Conservation (phyloP, 345 rosid genomes). For the Linum lewisii region DNA sequence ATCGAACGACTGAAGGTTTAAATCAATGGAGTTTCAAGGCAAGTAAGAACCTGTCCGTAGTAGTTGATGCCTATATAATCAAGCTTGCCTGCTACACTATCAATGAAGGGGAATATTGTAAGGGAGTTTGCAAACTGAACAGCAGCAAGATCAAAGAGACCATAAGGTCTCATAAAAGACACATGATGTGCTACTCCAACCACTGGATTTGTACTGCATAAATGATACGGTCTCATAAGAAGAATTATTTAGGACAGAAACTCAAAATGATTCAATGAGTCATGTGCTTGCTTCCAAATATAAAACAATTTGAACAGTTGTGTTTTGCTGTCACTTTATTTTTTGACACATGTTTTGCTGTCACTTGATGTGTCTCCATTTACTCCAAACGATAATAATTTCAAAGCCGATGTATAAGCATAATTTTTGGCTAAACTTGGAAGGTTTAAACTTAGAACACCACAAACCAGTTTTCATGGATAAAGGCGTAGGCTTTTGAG, state of each 20-base stretch:
- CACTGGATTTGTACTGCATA: constrained; percentile 23
- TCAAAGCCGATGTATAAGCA: neutral
- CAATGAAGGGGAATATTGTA: constrained; percentile 64
- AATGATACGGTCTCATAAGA: neutral
- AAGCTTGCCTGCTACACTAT: constrained; percentile 55
- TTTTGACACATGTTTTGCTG: too few relatives aligned
- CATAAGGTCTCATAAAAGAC: constrained; percentile 83
- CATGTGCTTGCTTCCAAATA: neutral
- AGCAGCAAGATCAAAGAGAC: constrained; percentile 78
- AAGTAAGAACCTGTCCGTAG: constrained; percentile 70
- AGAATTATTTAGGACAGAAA: neutral
- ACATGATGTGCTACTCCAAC: constrained; percentile 95
- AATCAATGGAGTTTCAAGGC: neutral
- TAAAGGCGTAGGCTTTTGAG: constrained; percentile 69
- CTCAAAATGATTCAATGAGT: neutral
- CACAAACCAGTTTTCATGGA: constrained; percentile 51
- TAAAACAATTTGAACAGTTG: too few relatives aligned
- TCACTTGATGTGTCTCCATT: too few relatives aligned
- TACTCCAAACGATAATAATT: neutral
- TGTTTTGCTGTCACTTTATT: too few relatives aligned
- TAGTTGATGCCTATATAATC: constrained; percentile 94
- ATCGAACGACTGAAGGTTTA: neutral
- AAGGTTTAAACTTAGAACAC: neutral
- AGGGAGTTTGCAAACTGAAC: constrained; percentile 68
- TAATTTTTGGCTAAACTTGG: neutral